Percentiles rank a stretch among this genome's conserved stretches.
Conservation (phyloP, 2,329 filamentous ascomycete genomes). For the Sporothrix sp. region DNA sequence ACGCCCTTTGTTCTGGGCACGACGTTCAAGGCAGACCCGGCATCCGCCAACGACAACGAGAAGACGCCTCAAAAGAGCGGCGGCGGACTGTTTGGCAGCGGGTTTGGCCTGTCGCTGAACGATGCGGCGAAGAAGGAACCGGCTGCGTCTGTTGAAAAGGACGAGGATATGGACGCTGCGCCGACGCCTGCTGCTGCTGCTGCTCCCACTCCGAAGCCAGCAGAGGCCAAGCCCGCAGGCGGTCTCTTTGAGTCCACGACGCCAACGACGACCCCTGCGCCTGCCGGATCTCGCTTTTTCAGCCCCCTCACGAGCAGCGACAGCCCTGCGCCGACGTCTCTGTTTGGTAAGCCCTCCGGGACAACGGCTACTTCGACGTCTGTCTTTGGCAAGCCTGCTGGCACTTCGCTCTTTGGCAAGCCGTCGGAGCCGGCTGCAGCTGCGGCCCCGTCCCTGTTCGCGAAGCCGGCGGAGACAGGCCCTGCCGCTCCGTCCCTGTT, state of each 20-base stretch:
- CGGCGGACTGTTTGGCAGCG: conserved; percentile 45
- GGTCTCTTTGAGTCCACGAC: conserved; percentile 19
- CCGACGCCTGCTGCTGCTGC: conserved; percentile 21
- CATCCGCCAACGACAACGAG: conserved; percentile 48
- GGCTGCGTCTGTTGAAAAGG: conserved; percentile 27
- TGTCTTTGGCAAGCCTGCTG: conserved; percentile 9
- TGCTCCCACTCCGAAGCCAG: conserved; percentile 5
- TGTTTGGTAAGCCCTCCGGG: conserved; percentile 10
- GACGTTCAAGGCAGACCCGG: conserved; percentile 56
- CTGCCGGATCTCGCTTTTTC: conserved; percentile 19
- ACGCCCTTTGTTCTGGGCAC: conserved; percentile 57
- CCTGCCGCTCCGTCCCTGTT: neutral
- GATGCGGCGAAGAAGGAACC: conserved; percentile 7
- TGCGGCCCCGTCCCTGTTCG: conserved; percentile 3
- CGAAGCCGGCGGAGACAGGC: neutral
- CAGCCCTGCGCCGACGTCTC: conserved; percentile 1
- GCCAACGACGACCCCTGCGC: conserved; percentile 19
- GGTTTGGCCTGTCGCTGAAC: conserved; percentile 49
- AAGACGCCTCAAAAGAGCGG: conserved; percentile 30
- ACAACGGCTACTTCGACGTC: neutral
- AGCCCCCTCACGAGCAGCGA: conserved; percentile 10
- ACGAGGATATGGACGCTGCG: conserved; percentile 42
- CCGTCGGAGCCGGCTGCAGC: neutral
- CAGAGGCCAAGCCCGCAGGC: conserved; percentile 20
- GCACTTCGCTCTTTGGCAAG: conserved; percentile 6